Evolutionary conservation across 441 rosid genomes (phyloP), one percentile per base, ranked within the genome.

Genomic region (Populus hybrid): DNA sequence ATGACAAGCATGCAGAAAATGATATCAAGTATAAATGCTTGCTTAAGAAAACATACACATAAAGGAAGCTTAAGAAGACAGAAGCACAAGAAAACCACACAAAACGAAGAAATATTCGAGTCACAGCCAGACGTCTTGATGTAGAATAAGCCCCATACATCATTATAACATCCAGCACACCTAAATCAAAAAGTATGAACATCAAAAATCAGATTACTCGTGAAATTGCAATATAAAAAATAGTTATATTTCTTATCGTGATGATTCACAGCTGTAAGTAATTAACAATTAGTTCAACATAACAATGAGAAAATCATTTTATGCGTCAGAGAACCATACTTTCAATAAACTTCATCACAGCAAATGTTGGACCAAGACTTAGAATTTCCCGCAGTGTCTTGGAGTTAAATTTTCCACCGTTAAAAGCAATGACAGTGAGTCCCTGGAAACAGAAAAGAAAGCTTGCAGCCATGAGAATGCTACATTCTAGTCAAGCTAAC

Each of bases 81-180:
- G 99, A 97, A 80, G 97, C 98, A 74, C 83, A 72, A 74, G 87
- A 56, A 83, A 92, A 94, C 99, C 98, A 94, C 81, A 91, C 78
- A 83, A 94, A 93, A 77, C 99, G 98, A 64, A 94, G 90, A 87
- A 89, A 88, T 78, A 97, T 88, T 76, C 99, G 92, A 79, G 99
- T 87, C 79, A 97, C 84, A 74, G 97, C 99, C 74, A 92, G 82
- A 5, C 87, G 90, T 53, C 93, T 83, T 77, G 99, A 86, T 42
- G 97, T 94, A 31, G 99, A 89, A 87, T 97, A 97, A 59, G 99
- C 99, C 28, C 99, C 99, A 88, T 90, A 93, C 98, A 97, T 89
- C 99, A 97, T 94, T 81, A 93, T 8, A 69, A 94, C 87, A 85
- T 97, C 98, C 88, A 97, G 83, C 77, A 92, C 83, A 92, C 99